Evolutionary conservation across 257 asterid species (phyloP).

Genomic region (Lithospermum erythrorhizon): DNA sequence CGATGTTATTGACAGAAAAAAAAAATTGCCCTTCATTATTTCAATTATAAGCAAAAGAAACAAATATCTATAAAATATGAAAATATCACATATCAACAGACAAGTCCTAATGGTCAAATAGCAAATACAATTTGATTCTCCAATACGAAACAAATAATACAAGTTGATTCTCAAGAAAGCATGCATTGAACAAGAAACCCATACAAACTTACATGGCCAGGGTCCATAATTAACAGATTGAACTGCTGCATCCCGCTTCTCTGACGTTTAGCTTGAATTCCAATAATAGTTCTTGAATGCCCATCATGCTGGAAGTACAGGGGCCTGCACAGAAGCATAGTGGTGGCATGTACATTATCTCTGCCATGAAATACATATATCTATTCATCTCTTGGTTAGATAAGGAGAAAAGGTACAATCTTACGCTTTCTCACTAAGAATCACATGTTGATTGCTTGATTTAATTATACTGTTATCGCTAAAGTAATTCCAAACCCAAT

Average conservation of each 20-base stretch:
- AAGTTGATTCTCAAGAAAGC: no score
- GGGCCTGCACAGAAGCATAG: slow-evolving; percentile 47
- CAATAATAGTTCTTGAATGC: slow-evolving; percentile 87
- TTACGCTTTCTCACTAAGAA: slow-evolving; percentile 69
- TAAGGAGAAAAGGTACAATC: slow-evolving; percentile 14
- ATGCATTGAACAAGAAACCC: neutral
- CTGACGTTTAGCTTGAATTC: slow-evolving; percentile 62
- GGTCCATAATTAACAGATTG: slow-evolving; percentile 72
- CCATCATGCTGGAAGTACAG: slow-evolving; percentile 92
- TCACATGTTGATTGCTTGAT: slow-evolving; percentile 34
- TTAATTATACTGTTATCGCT: slow-evolving; percentile 27
- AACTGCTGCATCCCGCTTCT: slow-evolving; percentile 43
- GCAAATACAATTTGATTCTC: neutral
- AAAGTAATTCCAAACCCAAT: slow-evolving; percentile 91
- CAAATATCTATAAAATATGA: no score
- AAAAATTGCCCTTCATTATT: no score
- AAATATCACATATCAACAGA: neutral
- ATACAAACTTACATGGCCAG: slow-evolving; percentile 53
- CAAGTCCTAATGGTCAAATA: neutral
- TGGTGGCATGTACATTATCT: neutral
- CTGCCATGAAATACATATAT: neutral
- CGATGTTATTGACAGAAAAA: no score
- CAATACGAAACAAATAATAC: no score
- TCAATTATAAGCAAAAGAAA: no score
- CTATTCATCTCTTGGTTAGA: neutral